phyloP scores from a whole-genome alignment of 306 rosid species.

The Purshia tridentata region DNA sequence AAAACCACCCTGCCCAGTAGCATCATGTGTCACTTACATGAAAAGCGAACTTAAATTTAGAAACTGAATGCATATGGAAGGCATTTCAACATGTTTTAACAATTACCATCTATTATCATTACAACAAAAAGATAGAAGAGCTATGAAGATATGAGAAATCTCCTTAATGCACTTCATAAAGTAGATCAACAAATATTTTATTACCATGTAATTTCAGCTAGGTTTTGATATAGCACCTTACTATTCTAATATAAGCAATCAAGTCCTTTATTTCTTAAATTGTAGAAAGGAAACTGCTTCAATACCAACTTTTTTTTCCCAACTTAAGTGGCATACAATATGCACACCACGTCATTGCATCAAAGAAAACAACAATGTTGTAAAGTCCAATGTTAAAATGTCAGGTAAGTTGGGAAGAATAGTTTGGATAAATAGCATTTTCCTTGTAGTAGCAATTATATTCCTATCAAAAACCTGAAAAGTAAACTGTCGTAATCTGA shows the following conservation, averaged over 20 bases:
- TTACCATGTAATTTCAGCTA: background rate
- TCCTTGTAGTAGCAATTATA: too few species aligned
- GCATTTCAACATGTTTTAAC: constrained; percentile 18
- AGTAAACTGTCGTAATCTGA: background rate
- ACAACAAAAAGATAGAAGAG: background rate
- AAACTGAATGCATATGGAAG: constrained; percentile 17
- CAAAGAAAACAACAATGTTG: too few species aligned
- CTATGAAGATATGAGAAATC: background rate
- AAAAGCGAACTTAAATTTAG: constrained; percentile 17
- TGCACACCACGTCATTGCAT: too few species aligned
- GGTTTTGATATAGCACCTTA: background rate
- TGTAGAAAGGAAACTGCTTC: background rate
- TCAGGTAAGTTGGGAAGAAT: too few species aligned
- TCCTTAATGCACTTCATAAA: too few species aligned
- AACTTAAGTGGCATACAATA: too few species aligned
- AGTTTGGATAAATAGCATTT: too few species aligned
- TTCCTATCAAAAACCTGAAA: background rate
- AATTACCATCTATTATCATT: constrained; percentile 1
- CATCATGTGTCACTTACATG: constrained; percentile 27
- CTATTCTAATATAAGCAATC: background rate
- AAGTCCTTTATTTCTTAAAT: background rate
- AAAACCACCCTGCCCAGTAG: constrained; percentile 74
- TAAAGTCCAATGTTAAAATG: too few species aligned
- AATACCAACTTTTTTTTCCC: too few species aligned
- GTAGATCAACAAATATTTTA: background rate